A percentile compares a stretch with the other conserved stretches of the same genome.
phyloP scores from a whole-genome alignment of 148 eudicot genomes.

The Salicornia ramosissima region DNA sequence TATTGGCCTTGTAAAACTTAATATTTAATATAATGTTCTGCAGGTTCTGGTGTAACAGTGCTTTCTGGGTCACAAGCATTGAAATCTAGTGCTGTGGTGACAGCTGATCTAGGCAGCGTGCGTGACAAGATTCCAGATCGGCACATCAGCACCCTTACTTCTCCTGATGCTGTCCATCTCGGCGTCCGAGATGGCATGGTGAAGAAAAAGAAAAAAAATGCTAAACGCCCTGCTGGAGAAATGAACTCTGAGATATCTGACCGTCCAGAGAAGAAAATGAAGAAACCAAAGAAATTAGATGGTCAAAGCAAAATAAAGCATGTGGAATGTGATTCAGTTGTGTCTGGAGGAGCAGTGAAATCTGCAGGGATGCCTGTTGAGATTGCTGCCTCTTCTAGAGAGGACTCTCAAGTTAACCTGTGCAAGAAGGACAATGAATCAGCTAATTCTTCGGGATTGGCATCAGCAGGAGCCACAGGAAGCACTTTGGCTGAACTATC shows the following conservation, averaged over 20 bases:
- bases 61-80: constrained; percentile 20
- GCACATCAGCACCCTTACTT: not conserved
- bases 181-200: constrained; percentile 15
- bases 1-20: constrained; percentile 2
- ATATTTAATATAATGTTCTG: constrained; percentile 6
- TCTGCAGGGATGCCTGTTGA: constrained; percentile 21
- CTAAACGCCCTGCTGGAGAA: constrained; percentile 40
- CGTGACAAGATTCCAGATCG: constrained; percentile 17
- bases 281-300: constrained; percentile 40
- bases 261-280: constrained; percentile 35
- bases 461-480: constrained; percentile 17
- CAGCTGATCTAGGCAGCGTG: constrained; percentile 13
- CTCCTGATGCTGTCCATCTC: constrained; percentile 8
- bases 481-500: constrained; percentile 32
- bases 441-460: constrained; percentile 14
- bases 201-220: constrained; percentile 44
- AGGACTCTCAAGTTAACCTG: constrained; percentile 17
- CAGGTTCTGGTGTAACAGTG: constrained; percentile 23
- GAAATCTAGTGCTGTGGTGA: constrained; percentile 4
- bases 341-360: constrained; percentile 20
- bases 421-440: constrained; percentile 22
- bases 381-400: constrained; percentile 21
- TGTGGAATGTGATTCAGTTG: constrained; percentile 20
- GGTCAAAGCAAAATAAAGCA: constrained; percentile 16
- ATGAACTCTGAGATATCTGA: constrained; percentile 32